Percentiles rank a stretch among this genome's conserved stretches.
phyloP scores from a whole-genome alignment of 139 green algal genomes.

The Prasinococcaceae sp. region DNA sequence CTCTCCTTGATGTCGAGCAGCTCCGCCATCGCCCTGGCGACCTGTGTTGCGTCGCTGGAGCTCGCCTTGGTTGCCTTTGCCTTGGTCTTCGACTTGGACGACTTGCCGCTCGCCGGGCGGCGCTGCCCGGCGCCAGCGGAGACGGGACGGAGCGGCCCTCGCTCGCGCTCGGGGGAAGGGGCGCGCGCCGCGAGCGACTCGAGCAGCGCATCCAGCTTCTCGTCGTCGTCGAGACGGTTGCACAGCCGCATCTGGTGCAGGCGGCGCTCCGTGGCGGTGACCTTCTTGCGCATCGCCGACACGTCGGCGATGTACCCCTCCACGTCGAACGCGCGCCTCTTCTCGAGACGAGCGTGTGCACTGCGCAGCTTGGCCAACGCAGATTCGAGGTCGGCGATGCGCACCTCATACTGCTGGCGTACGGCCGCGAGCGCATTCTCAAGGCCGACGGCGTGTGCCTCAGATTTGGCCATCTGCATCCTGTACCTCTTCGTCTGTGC shows the following conservation, averaged over 20 bases:
- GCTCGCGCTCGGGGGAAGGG: neutral
- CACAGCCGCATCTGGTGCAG: constrained; percentile 54
- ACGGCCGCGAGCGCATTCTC: no score
- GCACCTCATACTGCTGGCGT: constrained; percentile 47
- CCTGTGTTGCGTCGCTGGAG: no score
- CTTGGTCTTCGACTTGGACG: no score
- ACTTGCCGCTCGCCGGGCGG: no score
- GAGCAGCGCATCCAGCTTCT: constrained; percentile 37
- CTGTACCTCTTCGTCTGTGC: no score
- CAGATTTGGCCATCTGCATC: no score
- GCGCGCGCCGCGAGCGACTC: constrained; percentile 31
- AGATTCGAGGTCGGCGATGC: constrained; percentile 41
- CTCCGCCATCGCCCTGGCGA: no score
- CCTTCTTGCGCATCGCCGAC: constrained; percentile 44
- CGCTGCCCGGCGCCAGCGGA: neutral
- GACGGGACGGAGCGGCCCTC: neutral
- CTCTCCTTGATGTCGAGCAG: no score
- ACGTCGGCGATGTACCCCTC: constrained; percentile 53
- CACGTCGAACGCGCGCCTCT: constrained; percentile 37
- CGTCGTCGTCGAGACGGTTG: constrained; percentile 30
- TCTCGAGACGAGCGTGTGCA: constrained; percentile 13
- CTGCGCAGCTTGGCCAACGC: constrained; percentile 15
- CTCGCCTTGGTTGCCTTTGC: no score
- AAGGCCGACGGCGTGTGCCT: no score
- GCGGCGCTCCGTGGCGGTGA: constrained; percentile 41